phyloP scores from a whole-genome alignment of 148 eudicot genomes.

The Drosera capensis region DNA sequence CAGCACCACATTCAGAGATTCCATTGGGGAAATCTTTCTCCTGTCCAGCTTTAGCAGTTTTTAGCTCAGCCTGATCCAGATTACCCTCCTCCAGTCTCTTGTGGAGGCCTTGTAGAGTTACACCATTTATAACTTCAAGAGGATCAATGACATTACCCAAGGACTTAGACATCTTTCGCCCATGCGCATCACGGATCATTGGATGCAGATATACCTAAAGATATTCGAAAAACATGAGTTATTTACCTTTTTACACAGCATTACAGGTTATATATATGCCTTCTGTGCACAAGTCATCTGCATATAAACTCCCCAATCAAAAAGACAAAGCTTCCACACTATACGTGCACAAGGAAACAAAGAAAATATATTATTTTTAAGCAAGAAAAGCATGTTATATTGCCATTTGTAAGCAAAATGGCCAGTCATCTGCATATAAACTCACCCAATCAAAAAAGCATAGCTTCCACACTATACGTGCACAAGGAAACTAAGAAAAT shows the following conservation, averaged over 20 bases:
- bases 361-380: no score
- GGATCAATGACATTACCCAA: conserved; percentile 93
- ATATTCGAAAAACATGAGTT: neutral
- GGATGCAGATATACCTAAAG: conserved; percentile 90
- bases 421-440: no score
- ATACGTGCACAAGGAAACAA: no score
- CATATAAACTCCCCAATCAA: no score
- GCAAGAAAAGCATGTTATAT: no score
- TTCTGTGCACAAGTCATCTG: no score
- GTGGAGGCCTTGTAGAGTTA: conserved; percentile 65
- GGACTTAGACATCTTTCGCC: conserved; percentile 95
- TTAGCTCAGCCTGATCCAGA: conserved; percentile 50
- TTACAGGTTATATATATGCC: no score
- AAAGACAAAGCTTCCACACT: no score
- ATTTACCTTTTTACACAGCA: neutral
- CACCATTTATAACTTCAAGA: conserved; percentile 77
- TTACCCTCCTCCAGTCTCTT: conserved; percentile 86
- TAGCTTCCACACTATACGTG: no score
- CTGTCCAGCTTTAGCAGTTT: conserved; percentile 74
- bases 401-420: no score
- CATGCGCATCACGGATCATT: conserved; percentile 96
- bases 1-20: conserved; percentile 92
- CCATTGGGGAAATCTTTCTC: conserved; percentile 79
- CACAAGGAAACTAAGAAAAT: no score
- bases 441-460: no score